These are phyloP conservation scores for Gynochthodes officinalis DNA, from an alignment of 257 asterid species.

Conservation along the genomic window DNA sequence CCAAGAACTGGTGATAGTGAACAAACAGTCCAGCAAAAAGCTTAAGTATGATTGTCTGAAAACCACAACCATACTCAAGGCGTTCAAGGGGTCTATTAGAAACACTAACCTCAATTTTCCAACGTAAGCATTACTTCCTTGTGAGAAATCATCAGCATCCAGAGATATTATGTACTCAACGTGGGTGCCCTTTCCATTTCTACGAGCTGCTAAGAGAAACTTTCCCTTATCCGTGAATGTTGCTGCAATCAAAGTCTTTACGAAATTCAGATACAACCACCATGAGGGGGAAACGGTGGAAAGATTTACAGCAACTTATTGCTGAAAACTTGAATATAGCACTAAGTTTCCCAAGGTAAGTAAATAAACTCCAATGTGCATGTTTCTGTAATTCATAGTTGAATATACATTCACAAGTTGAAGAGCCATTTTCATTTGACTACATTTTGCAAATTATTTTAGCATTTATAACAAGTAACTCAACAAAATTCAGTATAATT, in stretches of 20 bases:
- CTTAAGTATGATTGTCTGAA: not conserved
- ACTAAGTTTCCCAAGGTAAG: not conserved
- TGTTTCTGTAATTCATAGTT: not conserved
- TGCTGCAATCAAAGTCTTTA: conserved; percentile 30
- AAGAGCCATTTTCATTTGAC: not conserved
- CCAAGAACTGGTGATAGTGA: not conserved
- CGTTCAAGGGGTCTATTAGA: conserved; percentile 12
- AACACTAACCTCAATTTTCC: conserved; percentile 80
- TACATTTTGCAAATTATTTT: not conserved
- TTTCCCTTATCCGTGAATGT: conserved; percentile 81
- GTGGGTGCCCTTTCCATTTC: conserved; percentile 73
- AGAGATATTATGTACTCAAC: conserved; percentile 79
- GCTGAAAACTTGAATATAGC: not conserved
- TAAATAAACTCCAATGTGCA: not conserved
- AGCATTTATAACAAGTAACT: not conserved
- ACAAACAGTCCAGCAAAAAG: not conserved
- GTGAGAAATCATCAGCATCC: conserved; percentile 79
- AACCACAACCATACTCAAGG: not conserved
- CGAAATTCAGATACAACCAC: conserved; percentile 1
- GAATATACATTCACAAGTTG: not conserved
- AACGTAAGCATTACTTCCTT: conserved; percentile 85
- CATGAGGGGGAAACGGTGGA: not conserved
- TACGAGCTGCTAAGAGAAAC: conserved; percentile 89
- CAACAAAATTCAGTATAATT: not conserved
- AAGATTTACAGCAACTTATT: not conserved